A percentile compares a stretch with the other conserved stretches of the same genome.
phyloP scores from a whole-genome alignment of 768 basidiomycete genomes.

The Mycena haematopus region DNA sequence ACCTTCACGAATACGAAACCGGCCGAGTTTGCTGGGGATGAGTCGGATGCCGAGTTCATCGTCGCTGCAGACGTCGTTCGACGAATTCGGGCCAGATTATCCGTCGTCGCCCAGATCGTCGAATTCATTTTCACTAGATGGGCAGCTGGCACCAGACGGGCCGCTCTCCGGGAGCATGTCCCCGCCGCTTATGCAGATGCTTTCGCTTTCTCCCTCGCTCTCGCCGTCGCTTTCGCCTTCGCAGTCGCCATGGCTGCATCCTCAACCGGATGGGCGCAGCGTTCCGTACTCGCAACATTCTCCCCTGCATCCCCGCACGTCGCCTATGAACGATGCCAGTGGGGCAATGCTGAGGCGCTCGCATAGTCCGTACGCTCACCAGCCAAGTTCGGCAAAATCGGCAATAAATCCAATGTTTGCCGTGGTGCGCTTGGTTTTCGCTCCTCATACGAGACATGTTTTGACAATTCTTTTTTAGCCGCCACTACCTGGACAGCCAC shows the following conservation, averaged over 20 bases:
- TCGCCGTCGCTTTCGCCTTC: conserved; percentile 44
- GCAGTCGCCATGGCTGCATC: conserved; percentile 44
- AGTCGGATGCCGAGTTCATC: conserved; percentile 80
- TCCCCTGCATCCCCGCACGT: conserved; percentile 40
- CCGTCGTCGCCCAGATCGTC: conserved; percentile 78
- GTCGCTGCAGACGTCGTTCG: conserved; percentile 75
- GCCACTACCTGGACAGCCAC: conserved; percentile 53
- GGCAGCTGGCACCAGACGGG: conserved; percentile 66
- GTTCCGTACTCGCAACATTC: conserved; percentile 42
- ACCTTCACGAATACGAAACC: conserved; percentile 67
- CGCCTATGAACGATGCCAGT: conserved; percentile 53
- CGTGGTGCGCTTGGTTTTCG: conserved; percentile 69
- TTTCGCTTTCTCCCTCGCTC: conserved; percentile 59
- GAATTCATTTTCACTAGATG: conserved; percentile 78
- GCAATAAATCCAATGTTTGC: conserved; percentile 89
- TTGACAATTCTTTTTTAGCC: conserved; percentile 44
- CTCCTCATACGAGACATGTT: conserved; percentile 36
- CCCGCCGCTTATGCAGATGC: conserved; percentile 76
- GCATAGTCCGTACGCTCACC: conserved; percentile 57
- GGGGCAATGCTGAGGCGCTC: conserved; percentile 41
- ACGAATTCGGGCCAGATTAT: conserved; percentile 77
- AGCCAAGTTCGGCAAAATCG: conserved; percentile 71
- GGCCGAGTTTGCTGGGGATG: conserved; percentile 67
- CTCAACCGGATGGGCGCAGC: conserved; percentile 27
- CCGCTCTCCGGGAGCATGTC: conserved; percentile 70